These are phyloP conservation scores for Trichosporon faecale DNA, from an alignment of 1,284 basidiomycete species.

Conservation along the genomic window DNA sequence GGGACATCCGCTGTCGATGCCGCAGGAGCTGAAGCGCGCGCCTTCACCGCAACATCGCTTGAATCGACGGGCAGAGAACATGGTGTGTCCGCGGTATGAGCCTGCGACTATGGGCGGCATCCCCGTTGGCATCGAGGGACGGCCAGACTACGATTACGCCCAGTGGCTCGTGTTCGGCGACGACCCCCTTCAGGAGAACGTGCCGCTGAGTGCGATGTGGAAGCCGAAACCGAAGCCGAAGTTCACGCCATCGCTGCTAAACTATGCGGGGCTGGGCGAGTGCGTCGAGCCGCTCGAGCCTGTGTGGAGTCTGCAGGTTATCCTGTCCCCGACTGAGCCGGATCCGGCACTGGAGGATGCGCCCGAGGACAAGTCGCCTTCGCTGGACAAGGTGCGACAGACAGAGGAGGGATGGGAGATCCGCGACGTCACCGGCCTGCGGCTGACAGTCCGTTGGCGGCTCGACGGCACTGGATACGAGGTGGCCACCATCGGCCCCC, in stretches of 20 bases:
- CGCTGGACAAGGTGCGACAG: slow-evolving; percentile 61
- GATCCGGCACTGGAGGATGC: slow-evolving; percentile 38
- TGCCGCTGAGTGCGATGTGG: background rate
- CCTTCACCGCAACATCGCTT: background rate
- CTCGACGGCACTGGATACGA: slow-evolving; percentile 83
- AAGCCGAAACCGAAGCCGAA: background rate
- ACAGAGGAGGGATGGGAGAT: slow-evolving; percentile 63
- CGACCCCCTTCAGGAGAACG: background rate
- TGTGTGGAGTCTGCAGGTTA: slow-evolving; percentile 66
- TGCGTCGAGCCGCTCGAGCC: slow-evolving; percentile 69
- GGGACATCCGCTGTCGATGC: slow-evolving; percentile 78
- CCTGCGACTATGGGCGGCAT: slow-evolving; percentile 58
- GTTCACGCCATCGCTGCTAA: background rate
- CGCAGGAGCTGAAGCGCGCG: slow-evolving; percentile 54
- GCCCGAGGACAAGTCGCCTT: slow-evolving; percentile 67
- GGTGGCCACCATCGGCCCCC: slow-evolving; percentile 74
- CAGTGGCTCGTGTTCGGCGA: slow-evolving; percentile 61
- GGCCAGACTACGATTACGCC: slow-evolving; percentile 73
- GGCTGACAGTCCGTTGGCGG: slow-evolving; percentile 69
- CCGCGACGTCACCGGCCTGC: slow-evolving; percentile 66
- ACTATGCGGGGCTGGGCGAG: slow-evolving; percentile 58
- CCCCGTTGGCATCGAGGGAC: slow-evolving; percentile 64
- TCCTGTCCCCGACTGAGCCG: slow-evolving; percentile 59
- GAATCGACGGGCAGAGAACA: slow-evolving; percentile 60
- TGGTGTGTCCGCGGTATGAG: slow-evolving; percentile 68